Base-by-base conservation (phyloP, 2,329 filamentous ascomycete species). In the Pleurostoma richardsiae region DNA sequence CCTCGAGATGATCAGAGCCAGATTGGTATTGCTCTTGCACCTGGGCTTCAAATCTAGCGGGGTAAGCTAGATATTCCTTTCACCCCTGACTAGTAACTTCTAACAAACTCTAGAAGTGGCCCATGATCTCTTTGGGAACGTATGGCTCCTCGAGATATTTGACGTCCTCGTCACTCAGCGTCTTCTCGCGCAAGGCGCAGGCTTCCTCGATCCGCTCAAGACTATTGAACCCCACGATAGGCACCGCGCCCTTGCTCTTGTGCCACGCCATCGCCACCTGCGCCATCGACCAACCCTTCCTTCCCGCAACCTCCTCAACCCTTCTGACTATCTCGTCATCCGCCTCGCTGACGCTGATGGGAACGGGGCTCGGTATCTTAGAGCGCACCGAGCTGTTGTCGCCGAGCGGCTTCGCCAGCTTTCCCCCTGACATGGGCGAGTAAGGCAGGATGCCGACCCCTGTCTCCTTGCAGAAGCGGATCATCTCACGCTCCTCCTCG, bases 81-180 rank as follows among this genome's bases (percentile, higher is more conserved):
- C 19, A 19, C 2, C 19, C 19, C 19, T 19, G 2, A 19, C 19
- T 19, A 19, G 19, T 19, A 19, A 19, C 19, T 19, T 19, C 19
- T 19, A 19, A 19, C 19, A 19, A 19, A 19, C 19, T 19, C 10
- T 47, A 41, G 10, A 33, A 30, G 31, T 52, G 52, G 2, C 64
- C 64, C 5, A 50, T 30, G 29, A 63, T 44, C 7, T 49, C 47
- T 59, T 72, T 72, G 0, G 70, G 67, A 30, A 68, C 40, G 58
- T 79, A 79, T n/a, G 66, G 64, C 59, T 76, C 74, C 57, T 77
- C 73, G 43, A 79, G 53, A 54, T 72, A 74, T 50, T 67, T 62
- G 44, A 69, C 67, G 52, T 79, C 75, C 51, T 77, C 72, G 19
- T 69, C 62, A 1, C 61, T 68, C 52, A 79, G 54, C 56, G 66